Evolutionary conservation across 1,284 basidiomycete genomes (phyloP).

Genomic region (Schizophyllum amplum): DNA sequence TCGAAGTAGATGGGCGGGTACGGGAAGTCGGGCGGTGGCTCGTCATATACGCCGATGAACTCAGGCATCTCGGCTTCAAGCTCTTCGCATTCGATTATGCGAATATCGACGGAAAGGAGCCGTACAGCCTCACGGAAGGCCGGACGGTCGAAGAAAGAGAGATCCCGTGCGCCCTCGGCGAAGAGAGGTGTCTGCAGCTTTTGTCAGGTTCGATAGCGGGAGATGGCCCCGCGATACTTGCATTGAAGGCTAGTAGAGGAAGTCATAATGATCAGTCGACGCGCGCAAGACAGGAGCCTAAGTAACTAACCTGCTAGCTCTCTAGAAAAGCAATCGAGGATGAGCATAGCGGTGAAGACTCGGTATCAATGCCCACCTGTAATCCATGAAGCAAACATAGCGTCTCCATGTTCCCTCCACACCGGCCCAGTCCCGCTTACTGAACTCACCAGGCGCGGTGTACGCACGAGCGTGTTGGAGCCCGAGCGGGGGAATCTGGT

Average conservation of each 20-base stretch:
- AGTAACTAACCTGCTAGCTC: constrained; percentile 45
- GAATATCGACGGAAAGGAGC: constrained; percentile 50
- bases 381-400: constrained; percentile 70
- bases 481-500: constrained; percentile 37
- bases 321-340: constrained; percentile 21
- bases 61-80: constrained; percentile 20
- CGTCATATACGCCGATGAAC: background rate
- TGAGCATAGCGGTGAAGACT: background rate
- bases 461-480: constrained; percentile 42
- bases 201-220: constrained; percentile 4
- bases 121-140: constrained; percentile 56
- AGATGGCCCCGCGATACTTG: constrained; percentile 21
- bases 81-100: constrained; percentile 27
- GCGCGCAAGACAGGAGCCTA: background rate
- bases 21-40: constrained; percentile 2
- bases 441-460: constrained; percentile 36
- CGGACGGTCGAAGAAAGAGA: constrained; percentile 45
- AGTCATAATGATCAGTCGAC: constrained; percentile 3
- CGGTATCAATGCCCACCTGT: constrained; percentile 36
- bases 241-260: constrained; percentile 49
- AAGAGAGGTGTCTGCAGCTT: constrained; percentile 28
- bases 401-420: constrained; percentile 62
- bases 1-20: constrained; percentile 47
- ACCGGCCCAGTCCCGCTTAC: constrained; percentile 55
- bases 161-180: constrained; percentile 31